A percentile compares a stretch with the other conserved stretches of the same genome.
Evolutionary conservation across 139 green algal genomes (phyloP).

Genomic region (Tetradesmus obliquus): DNA sequence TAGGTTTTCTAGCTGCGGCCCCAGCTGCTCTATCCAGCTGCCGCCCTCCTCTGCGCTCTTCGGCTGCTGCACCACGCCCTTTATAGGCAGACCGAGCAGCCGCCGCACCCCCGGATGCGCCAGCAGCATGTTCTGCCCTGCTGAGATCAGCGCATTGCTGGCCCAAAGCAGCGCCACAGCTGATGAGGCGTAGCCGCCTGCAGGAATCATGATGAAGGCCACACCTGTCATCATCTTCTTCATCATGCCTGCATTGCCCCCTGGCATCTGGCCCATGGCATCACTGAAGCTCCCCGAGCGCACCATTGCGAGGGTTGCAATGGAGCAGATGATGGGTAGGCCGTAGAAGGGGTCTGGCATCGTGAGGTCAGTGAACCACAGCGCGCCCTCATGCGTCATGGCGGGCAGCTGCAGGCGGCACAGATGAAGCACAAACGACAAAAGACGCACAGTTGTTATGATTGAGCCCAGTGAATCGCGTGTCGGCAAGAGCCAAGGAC

Average conservation of each 20-base stretch:
- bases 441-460: too few relatives aligned
- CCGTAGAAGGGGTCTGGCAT: conserved; percentile 80
- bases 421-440: background rate
- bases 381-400: conserved; percentile 71
- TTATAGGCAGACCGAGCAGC: conserved; percentile 43
- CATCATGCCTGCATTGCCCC: conserved; percentile 48
- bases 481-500: too few relatives aligned
- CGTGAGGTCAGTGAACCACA: conserved; percentile 92
- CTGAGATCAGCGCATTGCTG: conserved; percentile 52
- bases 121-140: conserved; percentile 44
- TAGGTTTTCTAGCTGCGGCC: too few relatives aligned
- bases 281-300: conserved; percentile 69
- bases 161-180: conserved; percentile 63
- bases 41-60: background rate
- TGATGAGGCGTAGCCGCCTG: conserved; percentile 70
- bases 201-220: conserved; percentile 75
- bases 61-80: background rate
- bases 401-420: conserved; percentile 70
- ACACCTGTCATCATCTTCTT: conserved; percentile 77
- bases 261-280: background rate
- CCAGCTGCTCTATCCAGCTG: background rate
- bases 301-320: conserved; percentile 80
- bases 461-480: too few relatives aligned
- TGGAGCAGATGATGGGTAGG: conserved; percentile 79
- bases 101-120: conserved; percentile 7